A percentile compares a stretch with the other conserved stretches of the same genome.
These are phyloP conservation scores for Xylaria sp. DNA, from an alignment of 2,329 filamentous ascomycete species.

Conservation along the genomic window DNA sequence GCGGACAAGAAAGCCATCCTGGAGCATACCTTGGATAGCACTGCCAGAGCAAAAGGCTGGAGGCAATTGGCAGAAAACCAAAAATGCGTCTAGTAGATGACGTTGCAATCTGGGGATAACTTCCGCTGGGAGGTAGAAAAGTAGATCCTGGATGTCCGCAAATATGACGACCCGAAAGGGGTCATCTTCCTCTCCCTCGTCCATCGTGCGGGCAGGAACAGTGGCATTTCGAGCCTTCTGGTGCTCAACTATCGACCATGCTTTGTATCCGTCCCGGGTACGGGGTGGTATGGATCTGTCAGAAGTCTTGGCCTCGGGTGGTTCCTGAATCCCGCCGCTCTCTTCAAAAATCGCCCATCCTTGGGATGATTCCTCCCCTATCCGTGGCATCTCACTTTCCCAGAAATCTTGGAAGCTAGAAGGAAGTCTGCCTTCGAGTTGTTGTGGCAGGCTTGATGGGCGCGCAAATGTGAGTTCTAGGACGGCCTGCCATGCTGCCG, in stretches of 20 bases:
- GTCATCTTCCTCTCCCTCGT: constrained; percentile 77
- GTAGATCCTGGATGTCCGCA: constrained; percentile 69
- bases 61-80: constrained; percentile 69
- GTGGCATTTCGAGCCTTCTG: constrained; percentile 49
- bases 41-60: constrained; percentile 40
- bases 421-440: constrained; percentile 34
- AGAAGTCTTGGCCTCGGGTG: constrained; percentile 43
- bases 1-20: constrained; percentile 55
- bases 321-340: constrained; percentile 41
- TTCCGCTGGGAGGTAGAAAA: constrained; percentile 54
- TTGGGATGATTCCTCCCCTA: constrained; percentile 72
- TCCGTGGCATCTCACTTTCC: constrained; percentile 79
- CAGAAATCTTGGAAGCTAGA: constrained; percentile 72
- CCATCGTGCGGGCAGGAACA: constrained; percentile 72
- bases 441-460: constrained; percentile 43
- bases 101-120: constrained; percentile 41
- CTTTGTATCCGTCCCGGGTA: constrained; percentile 51
- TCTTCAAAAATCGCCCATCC: constrained; percentile 68
- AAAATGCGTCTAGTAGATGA: constrained; percentile 68
- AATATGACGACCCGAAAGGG: constrained; percentile 82
- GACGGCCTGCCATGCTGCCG: constrained; percentile 81
- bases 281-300: constrained; percentile 20
- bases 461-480: constrained; percentile 72
- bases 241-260: constrained; percentile 60
- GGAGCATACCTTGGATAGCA: constrained; percentile 42